Evolutionary conservation across 176 grass and related monocot species (phyloP), one percentile per base, ranked within the genome.

Genomic region (Zoysia japonica): DNA sequence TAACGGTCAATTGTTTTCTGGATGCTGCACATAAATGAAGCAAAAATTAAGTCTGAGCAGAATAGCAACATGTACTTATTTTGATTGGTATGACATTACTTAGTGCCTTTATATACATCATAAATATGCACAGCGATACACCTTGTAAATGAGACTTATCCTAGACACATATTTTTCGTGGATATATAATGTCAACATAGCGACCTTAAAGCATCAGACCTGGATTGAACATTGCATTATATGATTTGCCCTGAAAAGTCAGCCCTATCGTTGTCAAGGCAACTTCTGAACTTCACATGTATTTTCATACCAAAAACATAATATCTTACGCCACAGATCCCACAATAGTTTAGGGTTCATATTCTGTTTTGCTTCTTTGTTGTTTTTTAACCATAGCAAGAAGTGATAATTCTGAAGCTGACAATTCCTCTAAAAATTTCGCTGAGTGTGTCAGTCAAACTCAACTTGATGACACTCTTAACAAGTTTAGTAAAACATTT

Each of bases 1-100:
- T 93, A 93, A 11, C 87, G 85, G 17, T 87, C 85, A 71, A 93
- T 90, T 16, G 87, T 83, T 83, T 90, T 87, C 35, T 85, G 78
- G 52, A 93, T 49, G 78, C 91, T 93, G 39, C 37, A 77, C 7
- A 83, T 15, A 77, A 3, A 77, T 38, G 6, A 70, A 71, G 19
- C 45, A 75, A 72, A 77, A 3, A 43, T 35, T 51, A 61, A 66
- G 11, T 88, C 42, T 46, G 17, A 77, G 66, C 11, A 66, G 47
- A 65, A 47, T 61, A 50, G 12, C 51, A 11, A 50, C 38, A 17
- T 43, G 12, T 42, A 45, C 19, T 40, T 28, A 13, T 65, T 72
- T 70, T 42, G 8, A 42, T 56, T 44, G 38, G 70, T 13, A 35
- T 11, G 50, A 35, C 2, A 53, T 12, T 44, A 20, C 50, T 20